These are phyloP conservation scores for Madurella fahalii DNA, from an alignment of 2,329 filamentous ascomycete species.

Conservation along the genomic window DNA sequence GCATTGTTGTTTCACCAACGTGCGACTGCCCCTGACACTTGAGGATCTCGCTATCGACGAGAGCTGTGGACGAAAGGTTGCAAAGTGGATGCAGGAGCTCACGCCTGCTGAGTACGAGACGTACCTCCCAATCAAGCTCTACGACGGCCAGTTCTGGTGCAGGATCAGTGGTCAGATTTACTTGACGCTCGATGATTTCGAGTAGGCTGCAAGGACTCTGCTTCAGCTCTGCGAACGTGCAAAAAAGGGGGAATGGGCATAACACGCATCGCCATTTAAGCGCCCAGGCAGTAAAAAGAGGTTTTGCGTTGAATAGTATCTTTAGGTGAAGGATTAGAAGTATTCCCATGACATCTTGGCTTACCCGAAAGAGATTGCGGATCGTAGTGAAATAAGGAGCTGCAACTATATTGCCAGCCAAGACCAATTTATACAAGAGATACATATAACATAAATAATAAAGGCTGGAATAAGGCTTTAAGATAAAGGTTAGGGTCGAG, in stretches of 20 bases:
- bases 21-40: conserved; percentile 6
- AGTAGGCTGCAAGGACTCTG: conserved; percentile 51
- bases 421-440: too few species aligned
- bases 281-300: too few species aligned
- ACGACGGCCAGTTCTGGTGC: conserved; percentile 28
- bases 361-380: too few species aligned
- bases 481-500: too few species aligned
- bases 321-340: too few species aligned
- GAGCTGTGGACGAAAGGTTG: conserved; percentile 11
- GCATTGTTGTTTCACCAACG: background rate
- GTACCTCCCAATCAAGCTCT: conserved; percentile 54
- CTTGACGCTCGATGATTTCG: conserved; percentile 60
- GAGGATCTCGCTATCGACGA: background rate
- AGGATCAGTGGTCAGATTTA: conserved; percentile 43
- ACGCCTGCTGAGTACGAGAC: conserved; percentile 45
- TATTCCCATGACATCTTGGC: too few species aligned
- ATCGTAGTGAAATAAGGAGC: too few species aligned
- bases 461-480: too few species aligned
- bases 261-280: too few species aligned
- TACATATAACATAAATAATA: too few species aligned
- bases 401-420: too few species aligned
- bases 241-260: conserved; percentile 18
- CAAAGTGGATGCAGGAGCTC: conserved; percentile 13
- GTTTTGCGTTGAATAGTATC: too few species aligned
- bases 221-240: conserved; percentile 27